Conservation (phyloP, 2,329 filamentous ascomycete genomes). For the Colletotrichum tabaci region DNA sequence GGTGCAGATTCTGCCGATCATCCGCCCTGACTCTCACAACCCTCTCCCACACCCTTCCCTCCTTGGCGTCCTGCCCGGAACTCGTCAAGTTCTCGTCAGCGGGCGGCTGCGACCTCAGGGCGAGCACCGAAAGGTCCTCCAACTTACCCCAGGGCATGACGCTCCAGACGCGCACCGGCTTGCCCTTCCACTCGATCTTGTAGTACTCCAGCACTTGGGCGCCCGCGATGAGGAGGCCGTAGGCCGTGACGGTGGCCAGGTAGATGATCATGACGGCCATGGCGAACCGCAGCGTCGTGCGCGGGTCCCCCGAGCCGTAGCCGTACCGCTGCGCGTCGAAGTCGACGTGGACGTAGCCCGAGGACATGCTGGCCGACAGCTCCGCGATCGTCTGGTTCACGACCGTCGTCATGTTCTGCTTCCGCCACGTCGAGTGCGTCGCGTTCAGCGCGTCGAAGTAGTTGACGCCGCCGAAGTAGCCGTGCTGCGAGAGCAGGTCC, state of each 20-base stretch:
- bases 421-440: neutral
- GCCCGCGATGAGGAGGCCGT: neutral
- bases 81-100: neutral
- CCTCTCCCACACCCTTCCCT: constrained; percentile 7
- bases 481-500: constrained; percentile 8
- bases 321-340: constrained; percentile 1
- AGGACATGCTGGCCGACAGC: neutral
- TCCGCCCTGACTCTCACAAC: constrained; percentile 7
- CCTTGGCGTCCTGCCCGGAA: neutral
- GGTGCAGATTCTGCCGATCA: neutral
- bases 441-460: neutral
- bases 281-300: constrained; percentile 9
- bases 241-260: neutral
- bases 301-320: constrained; percentile 1
- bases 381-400: neutral
- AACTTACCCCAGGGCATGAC: constrained; percentile 8
- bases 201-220: constrained; percentile 5
- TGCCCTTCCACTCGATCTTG: neutral
- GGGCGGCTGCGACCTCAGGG: constrained; percentile 6
- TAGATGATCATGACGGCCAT: constrained; percentile 13
- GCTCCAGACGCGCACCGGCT: constrained; percentile 12
- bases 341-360: neutral
- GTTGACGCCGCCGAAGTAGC: constrained; percentile 9
- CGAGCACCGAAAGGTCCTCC: constrained; percentile 5
- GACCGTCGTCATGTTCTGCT: neutral